phyloP scores from a whole-genome alignment of 2,329 filamentous ascomycete genomes.

The Graphium sp. region DNA sequence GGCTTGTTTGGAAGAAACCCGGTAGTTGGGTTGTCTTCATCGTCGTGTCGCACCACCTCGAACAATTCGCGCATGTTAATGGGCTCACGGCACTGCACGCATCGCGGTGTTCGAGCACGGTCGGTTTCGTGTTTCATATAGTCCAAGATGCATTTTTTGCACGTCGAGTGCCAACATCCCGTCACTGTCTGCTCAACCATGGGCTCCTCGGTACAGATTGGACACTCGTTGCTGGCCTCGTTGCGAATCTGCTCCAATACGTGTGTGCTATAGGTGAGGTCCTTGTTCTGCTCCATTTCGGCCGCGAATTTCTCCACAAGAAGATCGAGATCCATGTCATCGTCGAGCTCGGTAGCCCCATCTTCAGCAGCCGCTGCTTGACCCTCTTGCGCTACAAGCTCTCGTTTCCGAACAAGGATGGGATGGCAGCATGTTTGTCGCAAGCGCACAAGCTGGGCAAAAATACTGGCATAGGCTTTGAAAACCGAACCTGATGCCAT shows the following conservation, averaged over 20 bases:
- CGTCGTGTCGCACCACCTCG: slow-evolving; percentile 72
- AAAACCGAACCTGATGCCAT: slow-evolving; percentile 83
- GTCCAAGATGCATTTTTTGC: slow-evolving; percentile 79
- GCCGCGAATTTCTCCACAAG: slow-evolving; percentile 74
- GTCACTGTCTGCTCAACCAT: slow-evolving; percentile 93
- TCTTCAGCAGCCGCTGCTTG: slow-evolving; percentile 66
- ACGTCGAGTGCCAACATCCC: slow-evolving; percentile 94
- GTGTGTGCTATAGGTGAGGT: slow-evolving; percentile 59
- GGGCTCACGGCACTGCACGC: slow-evolving; percentile 77
- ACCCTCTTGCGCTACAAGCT: slow-evolving; percentile 74
- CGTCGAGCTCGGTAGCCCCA: slow-evolving; percentile 62
- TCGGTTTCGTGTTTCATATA: slow-evolving; percentile 79
- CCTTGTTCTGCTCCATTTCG: slow-evolving; percentile 46
- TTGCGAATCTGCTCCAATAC: slow-evolving; percentile 83
- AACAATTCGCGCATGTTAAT: slow-evolving; percentile 79
- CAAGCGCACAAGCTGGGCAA: slow-evolving; percentile 85
- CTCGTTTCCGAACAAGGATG: slow-evolving; percentile 69
- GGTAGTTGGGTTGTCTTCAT: slow-evolving; percentile 21
- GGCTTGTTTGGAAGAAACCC: slow-evolving; percentile 22
- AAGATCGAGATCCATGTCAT: slow-evolving; percentile 89
- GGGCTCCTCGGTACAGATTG: slow-evolving; percentile 86
- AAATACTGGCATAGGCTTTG: slow-evolving; percentile 93
- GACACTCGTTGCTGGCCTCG: slow-evolving; percentile 78
- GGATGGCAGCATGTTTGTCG: slow-evolving; percentile 93
- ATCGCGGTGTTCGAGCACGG: slow-evolving; percentile 59